These are phyloP conservation scores for Cupressus sempervirens DNA, from an alignment of 75 land plant species.

Conservation along the genomic window DNA sequence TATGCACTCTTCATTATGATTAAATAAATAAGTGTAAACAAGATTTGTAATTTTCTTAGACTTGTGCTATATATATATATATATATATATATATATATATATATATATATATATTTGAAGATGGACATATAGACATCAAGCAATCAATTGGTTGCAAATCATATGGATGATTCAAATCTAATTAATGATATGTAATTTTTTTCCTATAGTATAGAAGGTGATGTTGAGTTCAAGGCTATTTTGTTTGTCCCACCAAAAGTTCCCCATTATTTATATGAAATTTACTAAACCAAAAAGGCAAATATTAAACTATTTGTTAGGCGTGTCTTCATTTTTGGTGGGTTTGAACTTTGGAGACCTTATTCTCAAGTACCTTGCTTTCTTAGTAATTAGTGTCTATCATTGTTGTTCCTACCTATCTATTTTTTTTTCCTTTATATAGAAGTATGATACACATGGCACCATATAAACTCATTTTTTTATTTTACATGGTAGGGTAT, in stretches of 20 bases:
- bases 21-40: neutral
- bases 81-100: neutral
- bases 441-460: neutral
- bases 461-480: neutral
- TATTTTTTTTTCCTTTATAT: neutral
- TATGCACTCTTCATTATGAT: neutral
- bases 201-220: constrained; percentile 96
- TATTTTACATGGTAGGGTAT: constrained; percentile 60
- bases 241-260: constrained; percentile 94
- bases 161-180: neutral
- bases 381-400: constrained; percentile 58
- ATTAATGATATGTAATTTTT: too few relatives aligned
- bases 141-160: neutral
- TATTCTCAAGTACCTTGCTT: constrained; percentile 88
- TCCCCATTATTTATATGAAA: constrained; percentile 87
- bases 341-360: constrained; percentile 96
- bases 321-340: constrained; percentile 92
- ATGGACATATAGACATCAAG: neutral
- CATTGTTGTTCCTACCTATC: neutral
- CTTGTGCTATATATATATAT: too few relatives aligned
- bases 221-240: constrained; percentile 97
- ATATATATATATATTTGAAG: neutral
- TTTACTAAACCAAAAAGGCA: constrained; percentile 78
- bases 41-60: neutral
- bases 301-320: constrained; percentile 89